A percentile compares a stretch with the other conserved stretches of the same genome.
Conservation (phyloP, 2,329 filamentous ascomycete genomes). For the Sclerotiophoma versabilis region DNA sequence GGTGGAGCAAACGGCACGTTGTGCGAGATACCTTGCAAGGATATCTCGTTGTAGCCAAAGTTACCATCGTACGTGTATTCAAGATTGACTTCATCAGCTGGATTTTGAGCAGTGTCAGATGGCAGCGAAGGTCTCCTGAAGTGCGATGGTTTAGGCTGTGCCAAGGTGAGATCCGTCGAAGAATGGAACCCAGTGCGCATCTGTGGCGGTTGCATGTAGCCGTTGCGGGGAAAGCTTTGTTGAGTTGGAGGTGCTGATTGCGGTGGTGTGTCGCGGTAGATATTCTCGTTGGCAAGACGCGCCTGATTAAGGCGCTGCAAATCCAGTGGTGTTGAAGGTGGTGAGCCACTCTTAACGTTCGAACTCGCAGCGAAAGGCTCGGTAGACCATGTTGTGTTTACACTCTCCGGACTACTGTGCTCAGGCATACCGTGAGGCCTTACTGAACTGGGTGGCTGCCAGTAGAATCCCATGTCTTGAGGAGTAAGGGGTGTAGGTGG, state of each 20-base stretch:
- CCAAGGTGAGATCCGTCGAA: slow-evolving; percentile 43
- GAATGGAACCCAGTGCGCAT: slow-evolving; percentile 44
- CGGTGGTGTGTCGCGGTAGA: slow-evolving; percentile 57
- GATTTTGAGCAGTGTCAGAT: slow-evolving; percentile 34
- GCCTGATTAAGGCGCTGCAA: slow-evolving; percentile 39
- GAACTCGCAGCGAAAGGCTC: slow-evolving; percentile 44
- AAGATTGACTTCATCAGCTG: slow-evolving; percentile 31
- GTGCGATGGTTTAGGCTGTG: slow-evolving; percentile 47
- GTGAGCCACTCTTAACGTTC: slow-evolving; percentile 49
- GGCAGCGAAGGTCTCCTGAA: slow-evolving; percentile 47
- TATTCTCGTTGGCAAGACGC: slow-evolving; percentile 39
- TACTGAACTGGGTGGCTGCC: slow-evolving; percentile 49
- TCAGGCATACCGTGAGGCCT: slow-evolving; percentile 43
- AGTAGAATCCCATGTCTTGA: slow-evolving; percentile 49
- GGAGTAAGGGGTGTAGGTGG: slow-evolving; percentile 59
- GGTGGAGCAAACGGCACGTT: slow-evolving; percentile 46
- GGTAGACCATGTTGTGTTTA: slow-evolving; percentile 46
- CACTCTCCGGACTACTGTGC: slow-evolving; percentile 50
- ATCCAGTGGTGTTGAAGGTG: slow-evolving; percentile 55
- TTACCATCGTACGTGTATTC: slow-evolving; percentile 35
- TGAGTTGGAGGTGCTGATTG: slow-evolving; percentile 60
- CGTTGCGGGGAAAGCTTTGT: slow-evolving; percentile 52
- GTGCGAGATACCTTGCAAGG: slow-evolving; percentile 39
- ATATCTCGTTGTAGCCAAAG: slow-evolving; percentile 41
- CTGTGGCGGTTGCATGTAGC: slow-evolving; percentile 48